Evolutionary conservation across 768 basidiomycete genomes (phyloP).

Genomic region (Kondoa malvinella): DNA sequence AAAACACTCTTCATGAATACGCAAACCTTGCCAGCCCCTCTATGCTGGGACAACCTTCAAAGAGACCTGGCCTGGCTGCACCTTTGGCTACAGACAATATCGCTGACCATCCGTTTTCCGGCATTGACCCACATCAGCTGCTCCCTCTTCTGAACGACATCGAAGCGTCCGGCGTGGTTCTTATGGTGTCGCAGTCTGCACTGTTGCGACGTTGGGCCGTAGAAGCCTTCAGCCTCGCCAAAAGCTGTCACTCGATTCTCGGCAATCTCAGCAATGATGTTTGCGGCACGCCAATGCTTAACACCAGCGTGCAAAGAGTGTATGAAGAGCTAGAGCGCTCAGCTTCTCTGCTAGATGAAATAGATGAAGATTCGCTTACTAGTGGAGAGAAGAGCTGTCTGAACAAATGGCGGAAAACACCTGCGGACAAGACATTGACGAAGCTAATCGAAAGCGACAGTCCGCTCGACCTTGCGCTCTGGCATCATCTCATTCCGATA

Average conservation of each 20-base stretch:
- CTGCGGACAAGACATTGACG: neutral
- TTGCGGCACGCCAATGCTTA: neutral
- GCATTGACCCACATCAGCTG: neutral
- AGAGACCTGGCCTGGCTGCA: neutral
- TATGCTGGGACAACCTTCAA: neutral
- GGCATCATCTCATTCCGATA: slow-evolving; percentile 8
- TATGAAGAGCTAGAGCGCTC: neutral
- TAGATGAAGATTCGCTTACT: slow-evolving; percentile 5
- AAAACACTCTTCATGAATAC: neutral
- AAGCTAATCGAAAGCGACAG: slow-evolving; percentile 4
- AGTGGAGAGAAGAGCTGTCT: neutral
- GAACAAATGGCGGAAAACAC: neutral
- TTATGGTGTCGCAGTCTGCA: neutral
- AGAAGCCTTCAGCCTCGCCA: neutral
- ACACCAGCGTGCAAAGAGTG: neutral
- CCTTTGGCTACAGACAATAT: slow-evolving; percentile 30
- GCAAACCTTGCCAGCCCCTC: neutral
- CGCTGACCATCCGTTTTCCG: slow-evolving; percentile 27
- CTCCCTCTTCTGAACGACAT: neutral
- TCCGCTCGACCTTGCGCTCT: slow-evolving; percentile 14
- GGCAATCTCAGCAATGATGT: neutral
- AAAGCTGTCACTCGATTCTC: neutral
- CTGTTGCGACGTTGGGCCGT: neutral
- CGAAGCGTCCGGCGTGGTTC: slow-evolving; percentile 35
- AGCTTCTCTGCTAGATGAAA: neutral